These are phyloP conservation scores for Aspergillus felis DNA, from an alignment of 2,329 filamentous ascomycete species.

Conservation along the genomic window DNA sequence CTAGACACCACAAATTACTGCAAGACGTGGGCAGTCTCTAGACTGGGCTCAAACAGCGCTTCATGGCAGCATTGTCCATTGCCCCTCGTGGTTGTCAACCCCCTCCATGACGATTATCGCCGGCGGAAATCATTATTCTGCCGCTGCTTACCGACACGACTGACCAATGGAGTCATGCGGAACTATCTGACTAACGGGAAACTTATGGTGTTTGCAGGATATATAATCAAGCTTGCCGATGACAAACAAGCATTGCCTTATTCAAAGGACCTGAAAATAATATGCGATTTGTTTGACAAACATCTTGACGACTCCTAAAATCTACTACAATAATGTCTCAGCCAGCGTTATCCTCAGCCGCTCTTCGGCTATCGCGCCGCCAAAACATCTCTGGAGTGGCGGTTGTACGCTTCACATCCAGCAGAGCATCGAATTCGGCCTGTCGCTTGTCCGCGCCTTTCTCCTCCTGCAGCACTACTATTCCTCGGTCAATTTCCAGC, in stretches of 20 bases:
- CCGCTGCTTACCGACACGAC: conserved; percentile 16
- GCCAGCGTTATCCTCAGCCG: conserved; percentile 21
- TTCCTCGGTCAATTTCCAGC: conserved; percentile 12
- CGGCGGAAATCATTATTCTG: conserved; percentile 26
- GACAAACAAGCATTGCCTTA: not conserved
- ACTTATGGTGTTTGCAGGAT: conserved; percentile 18
- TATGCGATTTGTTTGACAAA: not conserved
- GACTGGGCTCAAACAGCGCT: not conserved
- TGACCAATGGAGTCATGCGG: conserved; percentile 27
- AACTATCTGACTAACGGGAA: conserved; percentile 26
- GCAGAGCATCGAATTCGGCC: conserved; percentile 11
- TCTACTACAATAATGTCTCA: conserved; percentile 25
- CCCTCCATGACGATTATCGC: conserved; percentile 10
- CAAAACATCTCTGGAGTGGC: conserved; percentile 4
- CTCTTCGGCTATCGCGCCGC: conserved; percentile 21
- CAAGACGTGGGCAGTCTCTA: not conserved
- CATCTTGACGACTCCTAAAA: not conserved
- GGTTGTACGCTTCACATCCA: conserved; percentile 20
- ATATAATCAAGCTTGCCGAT: conserved; percentile 16
- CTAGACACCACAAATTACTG: not conserved
- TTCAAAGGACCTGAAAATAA: not conserved
- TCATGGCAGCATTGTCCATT: not conserved
- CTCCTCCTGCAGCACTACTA: conserved; percentile 21
- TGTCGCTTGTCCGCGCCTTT: conserved; percentile 25
- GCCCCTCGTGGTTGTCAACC: not conserved